Evolutionary conservation across 169 alveolate genomes (phyloP).

Genomic region (Babesia divergens): DNA sequence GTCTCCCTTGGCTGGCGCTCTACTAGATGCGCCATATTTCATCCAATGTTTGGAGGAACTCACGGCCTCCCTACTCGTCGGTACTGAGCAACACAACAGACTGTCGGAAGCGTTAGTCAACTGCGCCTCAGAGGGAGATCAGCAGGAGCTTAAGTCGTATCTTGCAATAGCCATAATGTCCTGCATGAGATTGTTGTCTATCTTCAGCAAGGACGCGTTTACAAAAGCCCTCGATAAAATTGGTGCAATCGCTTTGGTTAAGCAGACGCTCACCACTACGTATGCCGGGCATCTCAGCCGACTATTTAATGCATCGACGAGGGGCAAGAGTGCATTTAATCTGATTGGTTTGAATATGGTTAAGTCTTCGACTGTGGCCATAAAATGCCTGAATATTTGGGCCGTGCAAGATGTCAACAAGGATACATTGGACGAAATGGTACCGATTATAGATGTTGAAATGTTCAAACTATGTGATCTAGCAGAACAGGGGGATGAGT

Average conservation of each 20-base stretch:
- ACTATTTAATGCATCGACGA: neutral
- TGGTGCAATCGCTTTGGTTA: conserved; percentile 25
- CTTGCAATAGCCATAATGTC: neutral
- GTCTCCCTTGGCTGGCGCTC: conserved; percentile 17
- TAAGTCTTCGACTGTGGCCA: conserved; percentile 4
- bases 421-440: conserved; percentile 50
- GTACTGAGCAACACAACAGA: conserved; percentile 2
- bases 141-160: neutral
- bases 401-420: neutral
- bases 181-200: conserved; percentile 8
- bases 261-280: conserved; percentile 10
- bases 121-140: neutral
- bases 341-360: neutral
- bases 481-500: neutral
- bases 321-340: neutral
- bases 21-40: neutral
- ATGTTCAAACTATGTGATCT: conserved; percentile 1
- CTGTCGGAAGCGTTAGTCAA: neutral
- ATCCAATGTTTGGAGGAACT: neutral
- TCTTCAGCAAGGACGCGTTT: neutral
- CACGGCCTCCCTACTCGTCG: conserved; percentile 5
- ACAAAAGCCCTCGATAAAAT: neutral
- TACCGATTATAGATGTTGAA: conserved; percentile 15
- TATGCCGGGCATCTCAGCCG: neutral
- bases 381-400: conserved; percentile 52